A percentile compares a stretch with the other conserved stretches of the same genome.
Conservation (phyloP, 306 rosid genomes). For the Vigna unguiculata region DNA sequence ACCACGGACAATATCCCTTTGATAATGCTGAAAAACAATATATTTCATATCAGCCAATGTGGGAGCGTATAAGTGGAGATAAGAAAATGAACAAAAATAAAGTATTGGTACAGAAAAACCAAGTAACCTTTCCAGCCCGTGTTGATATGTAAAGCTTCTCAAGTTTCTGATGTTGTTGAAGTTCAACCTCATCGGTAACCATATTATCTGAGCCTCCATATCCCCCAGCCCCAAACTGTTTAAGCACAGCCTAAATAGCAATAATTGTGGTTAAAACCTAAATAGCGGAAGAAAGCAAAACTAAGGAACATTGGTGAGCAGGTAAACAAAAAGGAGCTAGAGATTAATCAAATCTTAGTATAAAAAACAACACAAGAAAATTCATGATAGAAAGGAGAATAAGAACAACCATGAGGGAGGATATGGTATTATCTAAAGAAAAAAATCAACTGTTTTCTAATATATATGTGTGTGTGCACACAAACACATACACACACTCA, state of each 20-base stretch:
- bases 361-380: conserved; percentile 16
- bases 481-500: background rate
- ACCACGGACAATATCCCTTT: conserved; percentile 97
- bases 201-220: conserved; percentile 92
- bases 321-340: background rate
- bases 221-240: conserved; percentile 97
- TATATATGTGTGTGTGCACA: too few species aligned
- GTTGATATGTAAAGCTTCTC: conserved; percentile 97
- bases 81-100: conserved; percentile 32
- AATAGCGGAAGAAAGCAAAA: conserved; percentile 10
- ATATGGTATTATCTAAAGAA: conserved; percentile 4
- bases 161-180: conserved; percentile 89
- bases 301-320: background rate
- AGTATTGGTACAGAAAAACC: conserved; percentile 41
- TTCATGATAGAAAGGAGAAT: background rate
- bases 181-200: conserved; percentile 86
- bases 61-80: conserved; percentile 3
- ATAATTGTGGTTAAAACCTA: conserved; percentile 36
- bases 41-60: conserved; percentile 30
- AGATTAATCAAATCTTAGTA: conserved; percentile 8
- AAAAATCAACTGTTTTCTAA: background rate
- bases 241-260: conserved; percentile 83
- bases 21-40: conserved; percentile 76
- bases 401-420: conserved; percentile 13
- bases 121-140: conserved; percentile 91